A percentile compares a stretch with the other conserved stretches of the same genome.
phyloP scores from a whole-genome alignment of 495 filamentous ascomycete genomes.

The Astrothelium subdiscretum region DNA sequence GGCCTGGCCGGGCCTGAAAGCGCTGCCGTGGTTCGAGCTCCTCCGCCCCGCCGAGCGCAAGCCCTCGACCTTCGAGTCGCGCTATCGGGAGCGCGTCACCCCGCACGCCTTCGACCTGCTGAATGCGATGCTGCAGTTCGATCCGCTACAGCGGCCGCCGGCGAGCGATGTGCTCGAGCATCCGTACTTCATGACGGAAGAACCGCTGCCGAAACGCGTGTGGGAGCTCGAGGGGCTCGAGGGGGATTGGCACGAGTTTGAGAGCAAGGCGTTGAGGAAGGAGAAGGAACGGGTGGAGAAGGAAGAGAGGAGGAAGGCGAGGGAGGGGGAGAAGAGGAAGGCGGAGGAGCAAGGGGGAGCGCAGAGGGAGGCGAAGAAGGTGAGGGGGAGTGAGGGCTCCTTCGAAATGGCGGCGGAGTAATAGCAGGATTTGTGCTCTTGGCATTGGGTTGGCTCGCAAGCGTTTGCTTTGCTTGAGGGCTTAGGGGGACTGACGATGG shows the following conservation, averaged over 20 bases:
- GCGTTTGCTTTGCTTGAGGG: no score
- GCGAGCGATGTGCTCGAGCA: conserved; percentile 80
- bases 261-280: conserved; percentile 87
- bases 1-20: conserved; percentile 77
- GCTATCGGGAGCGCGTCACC: conserved; percentile 56
- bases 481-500: background rate
- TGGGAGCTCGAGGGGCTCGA: conserved; percentile 74
- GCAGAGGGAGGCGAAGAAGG: conserved; percentile 17
- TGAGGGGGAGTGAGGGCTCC: conserved; percentile 4
- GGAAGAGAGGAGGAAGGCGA: conserved; percentile 41
- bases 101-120: conserved; percentile 76
- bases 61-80: conserved; percentile 69
- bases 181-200: conserved; percentile 76
- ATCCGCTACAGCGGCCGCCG: conserved; percentile 73
- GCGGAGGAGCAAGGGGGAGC: conserved; percentile 12
- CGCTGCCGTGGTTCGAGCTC: conserved; percentile 95
- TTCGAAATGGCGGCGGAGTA: background rate
- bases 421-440: background rate
- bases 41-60: conserved; percentile 63
- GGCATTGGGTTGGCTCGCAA: no score
- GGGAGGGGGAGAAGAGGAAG: conserved; percentile 20
- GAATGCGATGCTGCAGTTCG: conserved; percentile 69
- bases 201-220: conserved; percentile 66
- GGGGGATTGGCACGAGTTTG: conserved; percentile 98
- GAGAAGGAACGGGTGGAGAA: conserved; percentile 72